phyloP scores from a whole-genome alignment of 2,329 filamentous ascomycete genomes.

The Fusarium pseudoanthophilum region DNA sequence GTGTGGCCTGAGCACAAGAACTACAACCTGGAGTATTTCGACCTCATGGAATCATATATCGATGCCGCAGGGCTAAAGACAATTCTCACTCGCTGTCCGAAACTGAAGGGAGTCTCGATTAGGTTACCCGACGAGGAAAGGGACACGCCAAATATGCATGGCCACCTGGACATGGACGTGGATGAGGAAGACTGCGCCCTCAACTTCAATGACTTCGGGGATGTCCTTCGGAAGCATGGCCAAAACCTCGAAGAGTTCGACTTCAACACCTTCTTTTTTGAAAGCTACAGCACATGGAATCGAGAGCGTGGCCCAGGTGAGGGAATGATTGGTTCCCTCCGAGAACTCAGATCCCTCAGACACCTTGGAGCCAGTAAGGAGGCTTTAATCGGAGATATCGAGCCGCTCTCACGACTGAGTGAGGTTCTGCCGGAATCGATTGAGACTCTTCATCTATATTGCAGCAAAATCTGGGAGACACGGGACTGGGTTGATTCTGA shows the following conservation, averaged over 20 bases:
- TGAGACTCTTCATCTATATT: slow-evolving; percentile 4
- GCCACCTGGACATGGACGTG: no score
- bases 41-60: neutral
- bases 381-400: neutral
- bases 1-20: neutral
- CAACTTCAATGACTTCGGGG: neutral
- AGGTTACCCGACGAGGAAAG: neutral
- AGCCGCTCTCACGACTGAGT: neutral
- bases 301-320: fast-evolving
- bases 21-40: neutral
- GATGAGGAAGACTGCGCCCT: no score
- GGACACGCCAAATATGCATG: no score
- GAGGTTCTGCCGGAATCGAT: slow-evolving; percentile 5
- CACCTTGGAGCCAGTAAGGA: neutral
- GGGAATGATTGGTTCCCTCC: slow-evolving; percentile 7
- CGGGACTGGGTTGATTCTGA: fast-evolving
- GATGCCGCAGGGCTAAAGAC: neutral
- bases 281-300: fast-evolving
- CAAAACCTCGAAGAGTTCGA: neutral
- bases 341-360: neutral
- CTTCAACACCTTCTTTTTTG: neutral
- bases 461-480: fast-evolving
- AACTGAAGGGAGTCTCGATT: neutral
- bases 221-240: neutral
- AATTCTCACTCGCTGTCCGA: slow-evolving; percentile 2